Evolutionary conservation across 305 asterid species (phyloP).

Genomic region (Solanum hybrid): DNA sequence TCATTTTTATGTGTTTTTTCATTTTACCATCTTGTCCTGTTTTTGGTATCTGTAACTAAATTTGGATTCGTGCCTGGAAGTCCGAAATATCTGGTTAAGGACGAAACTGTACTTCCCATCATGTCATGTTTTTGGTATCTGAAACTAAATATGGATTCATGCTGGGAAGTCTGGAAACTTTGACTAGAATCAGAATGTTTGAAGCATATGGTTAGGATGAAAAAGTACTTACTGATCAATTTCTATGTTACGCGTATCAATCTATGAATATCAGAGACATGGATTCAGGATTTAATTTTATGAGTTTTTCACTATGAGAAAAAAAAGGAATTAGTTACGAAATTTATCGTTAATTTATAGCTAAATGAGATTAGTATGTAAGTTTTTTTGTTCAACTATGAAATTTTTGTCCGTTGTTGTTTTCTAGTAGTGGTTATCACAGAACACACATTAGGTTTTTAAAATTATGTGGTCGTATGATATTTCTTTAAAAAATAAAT

Average conservation of each 20-base stretch:
- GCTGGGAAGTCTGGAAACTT: not conserved
- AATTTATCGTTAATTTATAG: no score
- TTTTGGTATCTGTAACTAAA: not conserved
- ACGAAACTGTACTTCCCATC: not conserved
- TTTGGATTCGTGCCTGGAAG: not conserved
- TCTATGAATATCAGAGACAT: not conserved
- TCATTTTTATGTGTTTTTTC: not conserved
- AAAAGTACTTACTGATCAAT: fast-evolving
- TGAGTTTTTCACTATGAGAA: not conserved
- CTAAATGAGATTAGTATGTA: not conserved
- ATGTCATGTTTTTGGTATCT: not conserved
- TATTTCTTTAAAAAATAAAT: no score
- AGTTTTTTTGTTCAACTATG: not conserved
- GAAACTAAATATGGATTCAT: not conserved
- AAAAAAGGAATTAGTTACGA: not conserved
- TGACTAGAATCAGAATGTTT: not conserved
- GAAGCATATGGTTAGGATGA: not conserved
- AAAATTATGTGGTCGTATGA: no score
- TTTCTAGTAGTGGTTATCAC: not conserved
- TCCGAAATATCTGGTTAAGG: not conserved
- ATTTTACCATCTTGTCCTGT: not conserved
- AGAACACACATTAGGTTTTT: no score
- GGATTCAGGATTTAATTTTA: not conserved
- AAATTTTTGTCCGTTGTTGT: no score
- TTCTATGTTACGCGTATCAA: not conserved